A percentile compares a stretch with the other conserved stretches of the same genome.
These are phyloP conservation scores for Gossypium gossypioides DNA, from an alignment of 441 rosid genomes.

Conservation along the genomic window DNA sequence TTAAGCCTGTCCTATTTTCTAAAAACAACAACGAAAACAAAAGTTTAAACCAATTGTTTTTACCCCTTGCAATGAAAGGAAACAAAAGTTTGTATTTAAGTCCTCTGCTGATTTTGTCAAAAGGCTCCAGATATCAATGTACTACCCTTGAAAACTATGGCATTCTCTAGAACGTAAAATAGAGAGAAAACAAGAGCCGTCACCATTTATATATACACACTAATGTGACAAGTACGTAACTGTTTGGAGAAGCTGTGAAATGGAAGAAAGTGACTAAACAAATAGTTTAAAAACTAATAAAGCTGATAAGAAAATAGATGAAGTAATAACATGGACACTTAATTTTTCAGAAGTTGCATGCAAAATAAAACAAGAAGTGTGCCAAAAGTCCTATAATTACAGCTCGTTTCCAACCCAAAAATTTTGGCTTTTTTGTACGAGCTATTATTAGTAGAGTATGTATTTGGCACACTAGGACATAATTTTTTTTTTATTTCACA, in stretches of 20 bases:
- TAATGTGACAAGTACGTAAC: background rate
- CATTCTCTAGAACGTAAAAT: background rate
- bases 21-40: background rate
- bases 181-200: constrained; percentile 3
- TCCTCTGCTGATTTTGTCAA: background rate
- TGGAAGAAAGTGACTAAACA: background rate
- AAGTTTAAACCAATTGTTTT: background rate
- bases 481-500: background rate
- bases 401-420: background rate
- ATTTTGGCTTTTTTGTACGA: background rate
- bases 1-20: background rate
- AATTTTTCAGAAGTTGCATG: background rate
- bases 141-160: background rate
- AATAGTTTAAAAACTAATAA: background rate
- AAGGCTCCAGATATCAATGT: background rate
- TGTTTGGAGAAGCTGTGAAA: background rate
- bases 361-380: background rate
- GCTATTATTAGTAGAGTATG: background rate
- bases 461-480: background rate
- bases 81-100: background rate
- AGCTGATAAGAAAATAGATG: background rate
- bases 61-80: background rate
- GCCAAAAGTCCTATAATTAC: background rate
- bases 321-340: background rate
- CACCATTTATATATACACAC: background rate